These are phyloP conservation scores for Xylariomycetidae sp. DNA, from an alignment of 2,329 filamentous ascomycete genomes.

Conservation along the genomic window DNA sequence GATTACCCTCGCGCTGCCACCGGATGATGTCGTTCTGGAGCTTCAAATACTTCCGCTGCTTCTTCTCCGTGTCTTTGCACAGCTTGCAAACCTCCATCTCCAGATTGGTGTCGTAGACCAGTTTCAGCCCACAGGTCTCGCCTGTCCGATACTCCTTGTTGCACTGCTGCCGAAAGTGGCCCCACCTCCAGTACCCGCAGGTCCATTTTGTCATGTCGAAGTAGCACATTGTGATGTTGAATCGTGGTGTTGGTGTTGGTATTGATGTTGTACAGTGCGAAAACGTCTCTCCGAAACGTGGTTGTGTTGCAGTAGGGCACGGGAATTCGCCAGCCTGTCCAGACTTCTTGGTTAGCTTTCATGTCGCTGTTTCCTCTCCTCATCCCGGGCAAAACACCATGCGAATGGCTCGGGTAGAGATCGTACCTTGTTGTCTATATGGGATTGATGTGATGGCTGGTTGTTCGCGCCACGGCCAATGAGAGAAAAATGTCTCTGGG, in stretches of 20 bases:
- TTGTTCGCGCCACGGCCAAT: too few relatives aligned
- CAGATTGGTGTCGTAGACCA: constrained; percentile 69
- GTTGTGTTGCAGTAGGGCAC: too few relatives aligned
- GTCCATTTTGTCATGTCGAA: constrained; percentile 82
- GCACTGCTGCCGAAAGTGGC: constrained; percentile 87
- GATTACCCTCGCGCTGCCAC: constrained; percentile 72
- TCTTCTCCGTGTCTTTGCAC: constrained; percentile 86
- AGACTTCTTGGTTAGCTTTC: too few relatives aligned
- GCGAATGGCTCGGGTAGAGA: too few relatives aligned
- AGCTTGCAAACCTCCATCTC: constrained; percentile 67
- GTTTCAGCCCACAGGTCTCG: constrained; percentile 91
- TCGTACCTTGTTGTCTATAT: too few relatives aligned
- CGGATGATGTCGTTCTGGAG: constrained; percentile 69
- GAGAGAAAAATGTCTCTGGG: too few relatives aligned
- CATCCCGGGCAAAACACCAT: too few relatives aligned
- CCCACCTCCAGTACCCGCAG: constrained; percentile 94
- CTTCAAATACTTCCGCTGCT: constrained; percentile 67
- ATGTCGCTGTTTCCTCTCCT: too few relatives aligned
- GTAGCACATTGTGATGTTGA: constrained; percentile 93
- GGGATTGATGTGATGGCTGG: too few relatives aligned
- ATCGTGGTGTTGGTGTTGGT: constrained; percentile 4
- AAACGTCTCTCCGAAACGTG: too few relatives aligned
- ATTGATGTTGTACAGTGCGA: too few relatives aligned
- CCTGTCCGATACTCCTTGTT: constrained; percentile 91
- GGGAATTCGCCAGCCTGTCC: too few relatives aligned